A percentile compares a stretch with the other conserved stretches of the same genome.
Evolutionary conservation across 108 stramenopile species (phyloP).

Genomic region (Parietichytrium sp.): DNA sequence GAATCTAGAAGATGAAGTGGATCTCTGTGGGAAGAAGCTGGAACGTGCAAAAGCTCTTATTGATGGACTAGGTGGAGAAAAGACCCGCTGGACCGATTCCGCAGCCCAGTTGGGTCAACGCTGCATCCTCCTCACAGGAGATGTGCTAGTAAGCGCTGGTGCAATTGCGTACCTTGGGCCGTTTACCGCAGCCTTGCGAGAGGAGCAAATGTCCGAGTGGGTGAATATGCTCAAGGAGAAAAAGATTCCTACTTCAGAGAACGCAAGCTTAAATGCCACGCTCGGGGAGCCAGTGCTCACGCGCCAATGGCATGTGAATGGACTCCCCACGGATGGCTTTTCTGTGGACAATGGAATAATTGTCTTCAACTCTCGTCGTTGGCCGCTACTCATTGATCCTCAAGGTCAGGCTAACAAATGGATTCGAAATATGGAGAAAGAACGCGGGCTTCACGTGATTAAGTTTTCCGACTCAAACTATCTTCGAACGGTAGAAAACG

Average conservation of each 20-base stretch:
- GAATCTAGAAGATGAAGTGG: slow-evolving; percentile 56
- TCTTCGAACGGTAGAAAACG: slow-evolving; percentile 62
- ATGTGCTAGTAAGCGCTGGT: slow-evolving; percentile 64
- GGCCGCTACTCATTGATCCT: slow-evolving; percentile 70
- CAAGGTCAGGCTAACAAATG: slow-evolving; percentile 62
- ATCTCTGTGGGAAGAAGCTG: slow-evolving; percentile 59
- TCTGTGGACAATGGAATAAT: slow-evolving; percentile 66
- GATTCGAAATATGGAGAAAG: slow-evolving; percentile 66
- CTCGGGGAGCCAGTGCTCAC: slow-evolving; percentile 62
- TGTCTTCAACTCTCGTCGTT: slow-evolving; percentile 63
- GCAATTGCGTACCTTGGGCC: slow-evolving; percentile 70
- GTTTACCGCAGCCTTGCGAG: slow-evolving; percentile 62
- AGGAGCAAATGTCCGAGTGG: slow-evolving; percentile 54
- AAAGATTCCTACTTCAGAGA: slow-evolving; percentile 39
- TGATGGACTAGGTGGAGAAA: slow-evolving; percentile 62
- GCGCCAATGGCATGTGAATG: slow-evolving; percentile 65
- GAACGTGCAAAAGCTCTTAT: slow-evolving; percentile 64
- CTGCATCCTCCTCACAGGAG: slow-evolving; percentile 51
- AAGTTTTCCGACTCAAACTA: slow-evolving; percentile 66
- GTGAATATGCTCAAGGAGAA: slow-evolving; percentile 45
- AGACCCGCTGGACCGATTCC: slow-evolving; percentile 40
- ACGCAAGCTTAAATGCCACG: slow-evolving; percentile 40
- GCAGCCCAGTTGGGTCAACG: not conserved
- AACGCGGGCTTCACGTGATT: slow-evolving; percentile 51
- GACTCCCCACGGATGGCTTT: slow-evolving; percentile 63